phyloP scores from a whole-genome alignment of 768 basidiomycete genomes.

The Serendipita indica region DNA sequence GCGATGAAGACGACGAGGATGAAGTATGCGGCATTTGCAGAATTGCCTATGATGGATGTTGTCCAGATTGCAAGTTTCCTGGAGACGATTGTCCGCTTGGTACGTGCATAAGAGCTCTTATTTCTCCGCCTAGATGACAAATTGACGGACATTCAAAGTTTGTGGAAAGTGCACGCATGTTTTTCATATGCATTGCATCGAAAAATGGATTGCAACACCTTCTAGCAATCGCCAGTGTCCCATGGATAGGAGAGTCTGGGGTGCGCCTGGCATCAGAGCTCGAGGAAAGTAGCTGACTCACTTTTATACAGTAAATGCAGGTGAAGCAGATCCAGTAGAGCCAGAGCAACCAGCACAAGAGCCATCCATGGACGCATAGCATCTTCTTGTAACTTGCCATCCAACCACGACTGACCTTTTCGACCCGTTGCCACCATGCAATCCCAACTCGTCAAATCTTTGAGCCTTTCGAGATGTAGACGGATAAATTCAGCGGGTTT shows the following conservation, averaged over 20 bases:
- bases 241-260: slow-evolving; percentile 93
- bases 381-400: too few species aligned
- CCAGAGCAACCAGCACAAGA: background rate
- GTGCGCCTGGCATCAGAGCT: slow-evolving; percentile 41
- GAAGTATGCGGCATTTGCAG: slow-evolving; percentile 81
- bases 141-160: slow-evolving; percentile 34
- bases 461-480: too few species aligned
- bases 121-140: background rate
- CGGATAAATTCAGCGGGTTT: too few species aligned
- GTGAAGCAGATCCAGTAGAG: background rate
- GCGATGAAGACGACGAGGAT: slow-evolving; percentile 33
- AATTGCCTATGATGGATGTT: slow-evolving; percentile 85
- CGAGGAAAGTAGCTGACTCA: background rate
- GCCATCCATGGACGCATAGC: background rate
- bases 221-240: slow-evolving; percentile 93
- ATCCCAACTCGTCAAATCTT: too few species aligned
- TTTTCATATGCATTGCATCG: slow-evolving; percentile 96
- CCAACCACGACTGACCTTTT: background rate
- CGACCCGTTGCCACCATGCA: too few species aligned
- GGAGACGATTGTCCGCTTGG: slow-evolving; percentile 92
- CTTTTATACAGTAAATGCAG: background rate
- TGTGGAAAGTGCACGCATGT: slow-evolving; percentile 97
- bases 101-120: slow-evolving; percentile 27
- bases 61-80: slow-evolving; percentile 90
- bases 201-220: slow-evolving; percentile 87